Percentiles rank a stretch among this genome's conserved stretches.
phyloP scores from a whole-genome alignment of 1,284 basidiomycete genomes.

The Ceratobasidium sp. region DNA sequence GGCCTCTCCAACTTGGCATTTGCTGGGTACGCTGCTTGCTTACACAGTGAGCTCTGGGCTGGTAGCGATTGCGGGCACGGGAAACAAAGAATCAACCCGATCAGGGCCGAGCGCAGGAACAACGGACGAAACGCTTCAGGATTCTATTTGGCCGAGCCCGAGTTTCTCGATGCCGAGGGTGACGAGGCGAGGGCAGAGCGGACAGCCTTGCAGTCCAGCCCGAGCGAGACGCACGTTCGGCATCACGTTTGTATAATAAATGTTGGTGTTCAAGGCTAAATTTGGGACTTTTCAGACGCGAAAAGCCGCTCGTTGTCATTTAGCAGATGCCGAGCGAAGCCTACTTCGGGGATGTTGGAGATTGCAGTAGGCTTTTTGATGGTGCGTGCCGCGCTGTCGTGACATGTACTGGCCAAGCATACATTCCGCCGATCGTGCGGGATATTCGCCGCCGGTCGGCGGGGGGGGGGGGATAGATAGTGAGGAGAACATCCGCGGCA shows the following conservation, averaged over 20 bases:
- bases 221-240: background rate
- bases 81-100: background rate
- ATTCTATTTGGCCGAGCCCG: background rate
- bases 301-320: background rate
- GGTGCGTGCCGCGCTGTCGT: background rate
- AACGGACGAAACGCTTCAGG: too few relatives aligned
- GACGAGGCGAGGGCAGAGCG: too few relatives aligned
- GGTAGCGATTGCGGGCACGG: too few relatives aligned
- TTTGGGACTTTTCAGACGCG: background rate
- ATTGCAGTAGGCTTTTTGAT: background rate
- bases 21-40: background rate
- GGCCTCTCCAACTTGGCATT: background rate
- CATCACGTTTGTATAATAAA: background rate
- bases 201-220: background rate
- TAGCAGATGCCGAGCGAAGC: background rate
- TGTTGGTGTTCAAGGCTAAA: background rate
- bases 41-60: background rate
- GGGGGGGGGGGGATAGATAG: background rate
- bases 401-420: background rate
- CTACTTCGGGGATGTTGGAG: constrained; percentile 12
- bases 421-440: background rate
- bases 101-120: background rate
- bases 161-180: background rate
- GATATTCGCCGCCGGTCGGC: background rate
- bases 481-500: background rate